Evolutionary conservation across 1,284 basidiomycete species (phyloP).

Genomic region (Albatrellus sp.): DNA sequence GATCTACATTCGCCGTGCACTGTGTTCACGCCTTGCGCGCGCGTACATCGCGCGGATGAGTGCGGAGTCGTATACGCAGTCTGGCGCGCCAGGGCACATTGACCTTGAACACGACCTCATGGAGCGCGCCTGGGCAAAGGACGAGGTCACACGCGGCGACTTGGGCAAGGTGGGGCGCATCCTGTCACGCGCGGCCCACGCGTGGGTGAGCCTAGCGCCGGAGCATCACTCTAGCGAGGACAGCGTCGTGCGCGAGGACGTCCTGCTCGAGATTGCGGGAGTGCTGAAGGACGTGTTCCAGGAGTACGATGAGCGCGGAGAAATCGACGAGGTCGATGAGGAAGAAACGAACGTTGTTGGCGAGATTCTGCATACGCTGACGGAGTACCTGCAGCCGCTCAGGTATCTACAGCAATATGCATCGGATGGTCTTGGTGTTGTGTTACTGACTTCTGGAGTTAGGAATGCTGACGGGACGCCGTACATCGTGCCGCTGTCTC

Average conservation of each 20-base stretch:
- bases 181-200: slow-evolving; percentile 36
- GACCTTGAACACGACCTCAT: slow-evolving; percentile 47
- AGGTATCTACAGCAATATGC: slow-evolving; percentile 27
- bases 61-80: slow-evolving; percentile 39
- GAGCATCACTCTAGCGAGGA: slow-evolving; percentile 15
- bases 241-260: slow-evolving; percentile 29
- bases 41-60: slow-evolving; percentile 45
- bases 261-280: slow-evolving; percentile 55
- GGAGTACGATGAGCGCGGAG: slow-evolving; percentile 52
- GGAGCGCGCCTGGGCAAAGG: slow-evolving; percentile 59
- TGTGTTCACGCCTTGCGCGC: slow-evolving; percentile 49
- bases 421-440: no score
- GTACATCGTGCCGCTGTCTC: slow-evolving; percentile 39
- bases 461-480: slow-evolving; percentile 44
- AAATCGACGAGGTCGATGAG: slow-evolving; percentile 45
- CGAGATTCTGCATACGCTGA: slow-evolving; percentile 42
- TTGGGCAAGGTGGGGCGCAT: slow-evolving; percentile 42
- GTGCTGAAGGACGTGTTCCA: slow-evolving; percentile 60
- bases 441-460: background rate
- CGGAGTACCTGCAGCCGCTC: slow-evolving; percentile 40
- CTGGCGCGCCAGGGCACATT: slow-evolving; percentile 45
- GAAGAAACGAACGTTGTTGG: slow-evolving; percentile 55
- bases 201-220: slow-evolving; percentile 33
- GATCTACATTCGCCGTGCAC: slow-evolving; percentile 44
- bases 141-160: slow-evolving; percentile 49